Evolutionary conservation across 2,329 filamentous ascomycete genomes (phyloP).

Genomic region (Monosporascus sp.): DNA sequence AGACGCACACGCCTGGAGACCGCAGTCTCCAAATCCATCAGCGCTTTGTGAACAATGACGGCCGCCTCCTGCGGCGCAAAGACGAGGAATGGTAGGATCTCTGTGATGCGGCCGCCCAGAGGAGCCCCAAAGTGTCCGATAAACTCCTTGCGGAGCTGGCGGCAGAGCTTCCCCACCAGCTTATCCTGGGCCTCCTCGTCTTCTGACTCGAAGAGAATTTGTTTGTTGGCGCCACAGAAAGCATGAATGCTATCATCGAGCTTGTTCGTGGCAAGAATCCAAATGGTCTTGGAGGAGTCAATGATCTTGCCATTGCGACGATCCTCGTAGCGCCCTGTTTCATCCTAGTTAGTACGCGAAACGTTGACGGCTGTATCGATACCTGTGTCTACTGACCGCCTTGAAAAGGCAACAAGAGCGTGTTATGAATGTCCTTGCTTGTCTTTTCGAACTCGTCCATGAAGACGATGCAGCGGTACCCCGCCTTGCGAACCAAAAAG

Average conservation of each 20-base stretch:
- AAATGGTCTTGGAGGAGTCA: slow-evolving; percentile 39
- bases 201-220: slow-evolving; percentile 4
- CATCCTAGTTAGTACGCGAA: neutral
- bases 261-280: slow-evolving; percentile 42
- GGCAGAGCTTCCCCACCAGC: slow-evolving; percentile 5
- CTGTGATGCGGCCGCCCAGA: slow-evolving; percentile 9
- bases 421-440: slow-evolving; percentile 29
- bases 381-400: slow-evolving; percentile 26
- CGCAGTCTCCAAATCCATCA: slow-evolving; percentile 4
- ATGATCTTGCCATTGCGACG: slow-evolving; percentile 27
- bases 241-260: slow-evolving; percentile 32
- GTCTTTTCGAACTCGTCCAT: slow-evolving; percentile 49
- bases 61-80: slow-evolving; percentile 9
- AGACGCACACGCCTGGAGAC: slow-evolving; percentile 2
- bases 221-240: slow-evolving; percentile 27
- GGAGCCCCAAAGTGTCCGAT: slow-evolving; percentile 8
- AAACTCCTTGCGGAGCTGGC: slow-evolving; percentile 8
- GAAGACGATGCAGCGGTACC: slow-evolving; percentile 37
- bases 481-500: slow-evolving; percentile 33
- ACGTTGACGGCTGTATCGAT: neutral
- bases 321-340: slow-evolving; percentile 32
- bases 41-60: slow-evolving; percentile 3
- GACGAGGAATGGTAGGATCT: slow-evolving; percentile 12
- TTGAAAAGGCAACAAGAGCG: slow-evolving; percentile 39
- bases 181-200: slow-evolving; percentile 7